Evolutionary conservation across 164 flowering plant species (phyloP).

Genomic region (Liriodendron chinense): DNA sequence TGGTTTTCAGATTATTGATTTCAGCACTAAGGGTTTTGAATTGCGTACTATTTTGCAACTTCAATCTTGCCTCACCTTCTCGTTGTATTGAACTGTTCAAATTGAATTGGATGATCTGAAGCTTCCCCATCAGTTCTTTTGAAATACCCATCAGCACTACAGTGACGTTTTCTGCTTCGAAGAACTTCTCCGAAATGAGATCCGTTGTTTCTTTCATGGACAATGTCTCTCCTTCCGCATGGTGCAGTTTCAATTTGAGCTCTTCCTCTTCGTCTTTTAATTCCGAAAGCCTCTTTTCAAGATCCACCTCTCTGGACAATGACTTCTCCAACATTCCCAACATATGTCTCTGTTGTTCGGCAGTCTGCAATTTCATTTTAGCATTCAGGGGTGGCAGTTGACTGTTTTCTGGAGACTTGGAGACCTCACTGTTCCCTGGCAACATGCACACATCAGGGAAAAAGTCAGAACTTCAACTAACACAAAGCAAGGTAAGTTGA

Average conservation of each 20-base stretch:
- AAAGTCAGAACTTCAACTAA: neutral
- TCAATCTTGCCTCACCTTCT: conserved; percentile 46
- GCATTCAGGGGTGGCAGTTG: conserved; percentile 25
- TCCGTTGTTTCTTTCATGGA: conserved; percentile 53
- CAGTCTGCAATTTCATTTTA: conserved; percentile 52
- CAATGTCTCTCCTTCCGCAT: conserved; percentile 44
- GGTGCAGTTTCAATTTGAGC: conserved; percentile 40
- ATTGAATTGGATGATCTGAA: conserved; percentile 55
- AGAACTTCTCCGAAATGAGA: conserved; percentile 36
- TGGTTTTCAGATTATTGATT: conserved; percentile 26
- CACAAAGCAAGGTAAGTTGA: too few relatives aligned
- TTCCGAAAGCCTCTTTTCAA: conserved; percentile 68
- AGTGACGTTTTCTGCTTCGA: conserved; percentile 69
- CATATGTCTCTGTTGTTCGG: conserved; percentile 63
- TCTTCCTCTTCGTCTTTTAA: conserved; percentile 56
- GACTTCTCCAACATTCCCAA: conserved; percentile 90
- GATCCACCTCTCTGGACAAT: conserved; percentile 76
- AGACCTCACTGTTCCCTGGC: conserved; percentile 43
- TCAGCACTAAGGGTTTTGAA: conserved; percentile 28
- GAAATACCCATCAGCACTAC: conserved; percentile 56
- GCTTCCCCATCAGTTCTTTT: conserved; percentile 49
- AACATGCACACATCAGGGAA: conserved; percentile 5
- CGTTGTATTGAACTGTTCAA: conserved; percentile 45
- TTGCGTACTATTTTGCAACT: conserved; percentile 34
- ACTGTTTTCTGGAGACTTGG: conserved; percentile 27